Conservation (phyloP, 805 yeast genomes). For the Candida ortonii region DNA sequence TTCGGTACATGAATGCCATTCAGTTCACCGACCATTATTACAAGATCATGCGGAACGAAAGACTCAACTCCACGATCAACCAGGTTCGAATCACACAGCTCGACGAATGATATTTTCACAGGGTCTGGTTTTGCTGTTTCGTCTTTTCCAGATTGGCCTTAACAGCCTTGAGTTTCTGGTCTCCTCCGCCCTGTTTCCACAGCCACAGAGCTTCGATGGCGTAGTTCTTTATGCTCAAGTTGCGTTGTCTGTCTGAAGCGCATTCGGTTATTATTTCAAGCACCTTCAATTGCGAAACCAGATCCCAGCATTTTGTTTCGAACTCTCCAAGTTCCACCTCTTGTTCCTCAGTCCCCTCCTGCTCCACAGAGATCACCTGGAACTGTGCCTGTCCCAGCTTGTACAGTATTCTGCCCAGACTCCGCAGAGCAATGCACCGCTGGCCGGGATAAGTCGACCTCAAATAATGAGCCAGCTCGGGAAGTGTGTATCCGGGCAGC, state of each 20-base stretch:
- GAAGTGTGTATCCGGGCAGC: conserved; percentile 87
- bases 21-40: conserved; percentile 85
- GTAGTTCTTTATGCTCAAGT: conserved; percentile 73
- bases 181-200: conserved; percentile 62
- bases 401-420: conserved; percentile 81
- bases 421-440: conserved; percentile 80
- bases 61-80: conserved; percentile 73
- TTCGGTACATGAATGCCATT: conserved; percentile 80
- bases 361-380: conserved; percentile 32
- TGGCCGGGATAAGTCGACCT: conserved; percentile 83
- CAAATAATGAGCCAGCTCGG: conserved; percentile 75
- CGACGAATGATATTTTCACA: conserved; percentile 10
- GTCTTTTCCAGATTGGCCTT: conserved; percentile 5
- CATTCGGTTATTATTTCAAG: conserved; percentile 66
- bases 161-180: conserved; percentile 24
- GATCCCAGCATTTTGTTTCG: conserved; percentile 64
- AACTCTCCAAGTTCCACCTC: conserved; percentile 39
- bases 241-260: conserved; percentile 58
- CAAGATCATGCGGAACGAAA: conserved; percentile 73
- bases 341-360: conserved; percentile 32
- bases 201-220: conserved; percentile 91
- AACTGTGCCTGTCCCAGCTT: conserved; percentile 66
- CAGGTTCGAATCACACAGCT: conserved; percentile 29
- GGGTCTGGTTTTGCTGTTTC: conserved; percentile 4
- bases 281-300: conserved; percentile 59